Evolutionary conservation across 2,329 filamentous ascomycete genomes (phyloP), one percentile per base, ranked within the genome.

Genomic region (Fusarium marasasianum): DNA sequence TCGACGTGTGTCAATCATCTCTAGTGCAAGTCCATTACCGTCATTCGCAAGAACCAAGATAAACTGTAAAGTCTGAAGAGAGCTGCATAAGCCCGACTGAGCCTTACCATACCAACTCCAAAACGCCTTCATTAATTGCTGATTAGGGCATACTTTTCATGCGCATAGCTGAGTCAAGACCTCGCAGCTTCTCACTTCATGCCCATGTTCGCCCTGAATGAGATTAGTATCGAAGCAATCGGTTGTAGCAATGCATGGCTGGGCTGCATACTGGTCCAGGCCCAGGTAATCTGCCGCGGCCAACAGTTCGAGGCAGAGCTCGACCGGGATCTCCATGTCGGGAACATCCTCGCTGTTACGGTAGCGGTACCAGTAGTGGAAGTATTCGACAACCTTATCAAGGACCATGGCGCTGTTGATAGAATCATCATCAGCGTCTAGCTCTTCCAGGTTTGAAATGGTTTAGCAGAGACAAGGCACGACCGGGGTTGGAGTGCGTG

Each of bases 361-460:
- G 82, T 94, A 88, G 78, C 91, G 92, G 82, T 94, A 91, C 85
- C 93, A 93, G 85, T 95, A 95, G 80, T 94, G 93, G 71, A 95
- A 91, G 83, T 95, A 96, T 83, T 95, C 92, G 81, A 91, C 93
- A 38, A 95, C 91, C 80, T 94, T 94, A 81, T 95, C 93, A 6
- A 96, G 89, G 11, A 95, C 89, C 60, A 92, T 85, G 73, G 90
- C 92, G 82, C 92, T 95, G 80, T 70, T 74, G 63, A 69, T 72
- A 64, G 24, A 55, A 71, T 50, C 63, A 77, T 69, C 69, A 74
- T 77, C 75, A 76, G 78, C 73, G 69, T 75, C 69, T 69, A 61
- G 55, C 61, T 76, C 54, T 72, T 59, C 40, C 41, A 66, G 44
- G 53, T 40, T 38, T 60, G 26, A 53, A 24, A 64, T 61, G 53